These are phyloP conservation scores for Gnetum montanum DNA, from an alignment of 75 land plant genomes.

Conservation along the genomic window DNA sequence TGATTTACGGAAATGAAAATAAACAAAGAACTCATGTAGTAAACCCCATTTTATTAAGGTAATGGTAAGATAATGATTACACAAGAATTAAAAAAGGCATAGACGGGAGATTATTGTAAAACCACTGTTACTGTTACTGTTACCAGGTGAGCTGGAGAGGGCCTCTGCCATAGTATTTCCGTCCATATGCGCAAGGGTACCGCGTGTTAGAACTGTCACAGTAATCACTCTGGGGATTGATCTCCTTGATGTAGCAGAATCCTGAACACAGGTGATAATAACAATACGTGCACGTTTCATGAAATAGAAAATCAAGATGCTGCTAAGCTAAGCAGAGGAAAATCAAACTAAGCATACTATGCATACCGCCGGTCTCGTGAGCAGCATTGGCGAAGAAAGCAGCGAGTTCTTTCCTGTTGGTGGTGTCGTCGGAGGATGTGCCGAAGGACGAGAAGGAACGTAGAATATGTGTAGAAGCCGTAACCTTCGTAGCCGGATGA, in stretches of 20 bases:
- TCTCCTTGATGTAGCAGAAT: constrained; percentile 2
- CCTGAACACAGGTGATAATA: no score
- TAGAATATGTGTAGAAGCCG: no score
- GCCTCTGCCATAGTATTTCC: constrained; percentile 5
- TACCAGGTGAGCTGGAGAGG: constrained; percentile 7
- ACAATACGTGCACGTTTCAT: no score
- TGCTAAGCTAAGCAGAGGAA: no score
- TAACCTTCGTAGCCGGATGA: no score
- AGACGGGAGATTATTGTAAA: no score
- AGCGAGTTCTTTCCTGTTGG: constrained; percentile 18
- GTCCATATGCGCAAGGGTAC: neutral
- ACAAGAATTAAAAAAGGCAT: no score
- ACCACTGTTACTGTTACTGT: no score
- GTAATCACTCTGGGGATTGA: neutral
- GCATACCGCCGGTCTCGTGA: constrained; percentile 8
- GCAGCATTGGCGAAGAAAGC: constrained; percentile 24
- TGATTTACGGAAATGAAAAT: no score
- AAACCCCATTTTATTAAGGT: neutral
- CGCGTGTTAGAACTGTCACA: neutral
- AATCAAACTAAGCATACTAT: neutral
- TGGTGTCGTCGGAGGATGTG: constrained; percentile 8
- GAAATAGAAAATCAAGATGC: no score
- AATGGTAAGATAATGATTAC: neutral
- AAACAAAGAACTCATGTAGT: no score
- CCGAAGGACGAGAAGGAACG: constrained; percentile 11